Base-by-base conservation (phyloP, 2,329 filamentous ascomycete species). In the Aspergillus piperis region DNA sequence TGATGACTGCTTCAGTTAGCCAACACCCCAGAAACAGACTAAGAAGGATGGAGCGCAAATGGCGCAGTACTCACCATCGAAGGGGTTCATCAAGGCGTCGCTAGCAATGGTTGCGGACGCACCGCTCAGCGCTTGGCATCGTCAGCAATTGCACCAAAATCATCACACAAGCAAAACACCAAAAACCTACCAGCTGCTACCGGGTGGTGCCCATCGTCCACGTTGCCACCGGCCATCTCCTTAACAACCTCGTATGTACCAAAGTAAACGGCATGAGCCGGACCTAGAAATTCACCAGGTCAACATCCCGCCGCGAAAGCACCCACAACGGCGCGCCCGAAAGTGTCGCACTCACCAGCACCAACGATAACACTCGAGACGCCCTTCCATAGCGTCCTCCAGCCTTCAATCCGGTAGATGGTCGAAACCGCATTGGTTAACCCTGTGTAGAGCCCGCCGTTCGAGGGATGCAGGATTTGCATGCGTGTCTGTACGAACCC, bases 41-140 rank as follows among this genome's bases (percentile, higher is more conserved):
- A 3, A 8, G 5, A 25, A 5, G 15, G 8, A 8, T 8, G 17
- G 5, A 10, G 39, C 54, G 25, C 10, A 19, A 27, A 21, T 61
- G 25, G 50, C 25, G 25, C 47, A 19, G 8, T 32, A 74, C 86
- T 71, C 84, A 96, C 92, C 92, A 80, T 99, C 95, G 75, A 99
- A 99, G 21, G 95, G 95, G 74, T 98, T 99, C 95, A 99, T 99
- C 67, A 99, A 87, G 57, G 95, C 95, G 82, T 99, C 95, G 76
- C 93, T 97, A 38, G 94, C 91, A 75, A 98, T 97, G 7, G 95
- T 98, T 66, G 95, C 95, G 70, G 91, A 91, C 62, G 95, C 94
- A 78, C 95, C 95, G 74, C 92, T 96, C 64, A 92, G 89, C 63
- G 92, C 95, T 96, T 74, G 60, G 60, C 52, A 57, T 62, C 47